A percentile compares a stretch with the other conserved stretches of the same genome.
Conservation (phyloP, 1,139 yeast species). For the Kurtzmaniella quercitrusa region DNA sequence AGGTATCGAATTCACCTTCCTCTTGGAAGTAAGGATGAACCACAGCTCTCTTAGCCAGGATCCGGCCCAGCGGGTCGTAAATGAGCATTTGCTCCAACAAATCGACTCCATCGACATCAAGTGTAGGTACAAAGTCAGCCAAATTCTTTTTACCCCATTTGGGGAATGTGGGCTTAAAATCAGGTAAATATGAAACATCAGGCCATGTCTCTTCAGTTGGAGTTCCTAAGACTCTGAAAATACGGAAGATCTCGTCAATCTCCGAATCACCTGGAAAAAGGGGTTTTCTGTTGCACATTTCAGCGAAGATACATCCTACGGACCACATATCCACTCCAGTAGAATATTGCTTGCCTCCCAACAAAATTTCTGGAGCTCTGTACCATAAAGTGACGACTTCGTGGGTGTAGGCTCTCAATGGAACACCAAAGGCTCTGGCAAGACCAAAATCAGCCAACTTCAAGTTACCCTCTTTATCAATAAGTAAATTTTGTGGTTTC, state of each 20-base stretch:
- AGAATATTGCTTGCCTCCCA: constrained; percentile 96
- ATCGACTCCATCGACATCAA: constrained; percentile 82
- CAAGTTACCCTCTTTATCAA: constrained; percentile 91
- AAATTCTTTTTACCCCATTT: constrained; percentile 83
- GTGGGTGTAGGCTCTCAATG: constrained; percentile 92
- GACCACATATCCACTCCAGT: constrained; percentile 99
- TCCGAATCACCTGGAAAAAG: constrained; percentile 97
- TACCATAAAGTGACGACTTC: constrained; percentile 98
- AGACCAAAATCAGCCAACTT: constrained; percentile 96
- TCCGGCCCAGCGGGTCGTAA: constrained; percentile 91
- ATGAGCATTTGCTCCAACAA: constrained; percentile 74
- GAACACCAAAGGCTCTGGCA: constrained; percentile 97
- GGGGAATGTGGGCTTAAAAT: constrained; percentile 93
- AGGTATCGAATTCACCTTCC: constrained; percentile 30
- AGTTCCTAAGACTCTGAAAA: constrained; percentile 89
- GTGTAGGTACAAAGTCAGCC: constrained; percentile 68
- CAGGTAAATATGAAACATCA: constrained; percentile 90
- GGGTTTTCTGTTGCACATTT: constrained; percentile 95
- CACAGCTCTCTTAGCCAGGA: constrained; percentile 91
- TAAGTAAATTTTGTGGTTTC: constrained; percentile 92
- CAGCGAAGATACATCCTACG: constrained; percentile 96
- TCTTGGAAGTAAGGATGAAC: constrained; percentile 86
- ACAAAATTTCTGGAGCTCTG: constrained; percentile 90
- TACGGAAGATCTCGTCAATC: constrained; percentile 94
- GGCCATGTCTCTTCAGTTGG: constrained; percentile 97